A percentile compares a stretch with the other conserved stretches of the same genome.
Conservation (phyloP, 2,329 filamentous ascomycete genomes). For the Leptographium flavum region DNA sequence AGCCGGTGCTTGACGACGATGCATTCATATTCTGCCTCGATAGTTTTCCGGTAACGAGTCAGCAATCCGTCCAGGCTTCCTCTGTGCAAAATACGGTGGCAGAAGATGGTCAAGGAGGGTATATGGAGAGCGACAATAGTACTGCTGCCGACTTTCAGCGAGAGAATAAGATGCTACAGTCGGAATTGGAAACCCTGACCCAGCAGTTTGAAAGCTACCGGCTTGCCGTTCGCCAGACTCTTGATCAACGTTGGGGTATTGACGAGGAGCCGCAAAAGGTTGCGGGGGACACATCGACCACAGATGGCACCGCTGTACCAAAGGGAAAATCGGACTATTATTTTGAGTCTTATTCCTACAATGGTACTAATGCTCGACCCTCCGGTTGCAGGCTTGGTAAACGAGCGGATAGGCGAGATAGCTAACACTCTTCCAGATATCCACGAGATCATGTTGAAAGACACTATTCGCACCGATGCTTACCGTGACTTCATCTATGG, state of each 20-base stretch:
- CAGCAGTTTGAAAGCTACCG: slow-evolving; percentile 53
- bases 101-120: neutral
- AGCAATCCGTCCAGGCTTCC: slow-evolving; percentile 20
- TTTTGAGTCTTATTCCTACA: slow-evolving; percentile 47
- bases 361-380: slow-evolving; percentile 29
- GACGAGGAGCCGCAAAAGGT: slow-evolving; percentile 27
- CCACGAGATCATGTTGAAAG: slow-evolving; percentile 92
- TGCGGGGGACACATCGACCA: slow-evolving; percentile 1
- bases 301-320: slow-evolving; percentile 17
- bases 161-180: slow-evolving; percentile 42
- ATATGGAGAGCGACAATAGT: neutral
- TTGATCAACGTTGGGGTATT: slow-evolving; percentile 50
- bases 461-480: slow-evolving; percentile 72
- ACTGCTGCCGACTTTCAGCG: slow-evolving; percentile 18
- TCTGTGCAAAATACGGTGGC: slow-evolving; percentile 7
- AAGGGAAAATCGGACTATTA: slow-evolving; percentile 27
- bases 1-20: slow-evolving; percentile 78
- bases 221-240: slow-evolving; percentile 48
- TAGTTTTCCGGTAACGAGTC: slow-evolving; percentile 41
- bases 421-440: slow-evolving; percentile 43
- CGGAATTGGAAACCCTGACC: slow-evolving; percentile 43
- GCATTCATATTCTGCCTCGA: slow-evolving; percentile 78
- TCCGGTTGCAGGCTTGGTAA: neutral
- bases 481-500: slow-evolving; percentile 93
- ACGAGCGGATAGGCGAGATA: too few species aligned